Conservation (phyloP, 1,284 basidiomycete species). For the Puccinia novopanici region DNA sequence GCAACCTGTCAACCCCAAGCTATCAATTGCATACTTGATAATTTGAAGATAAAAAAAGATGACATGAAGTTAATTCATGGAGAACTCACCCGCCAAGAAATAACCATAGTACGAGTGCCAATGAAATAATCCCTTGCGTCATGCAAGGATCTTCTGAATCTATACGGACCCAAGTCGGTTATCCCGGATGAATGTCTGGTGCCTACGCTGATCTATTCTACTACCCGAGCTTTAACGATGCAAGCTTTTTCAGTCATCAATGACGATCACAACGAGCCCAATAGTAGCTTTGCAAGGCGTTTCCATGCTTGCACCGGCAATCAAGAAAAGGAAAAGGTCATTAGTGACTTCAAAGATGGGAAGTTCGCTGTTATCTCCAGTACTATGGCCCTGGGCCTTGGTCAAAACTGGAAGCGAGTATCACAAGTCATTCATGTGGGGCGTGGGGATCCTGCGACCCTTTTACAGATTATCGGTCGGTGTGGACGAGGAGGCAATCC, state of each 20-base stretch:
- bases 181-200: neutral
- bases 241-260: neutral
- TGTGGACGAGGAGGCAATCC: neutral
- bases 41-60: neutral
- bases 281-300: neutral
- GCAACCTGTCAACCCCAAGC: neutral
- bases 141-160: neutral
- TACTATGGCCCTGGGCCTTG: slow-evolving; percentile 19
- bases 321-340: neutral
- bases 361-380: neutral
- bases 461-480: neutral
- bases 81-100: neutral
- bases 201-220: neutral
- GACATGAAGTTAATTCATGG: neutral
- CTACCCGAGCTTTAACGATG: neutral
- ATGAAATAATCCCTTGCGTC: neutral
- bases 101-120: neutral
- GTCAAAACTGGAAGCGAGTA: slow-evolving; percentile 14
- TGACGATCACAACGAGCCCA: neutral
- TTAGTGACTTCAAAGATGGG: neutral
- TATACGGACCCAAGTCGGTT: neutral
- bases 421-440: neutral
- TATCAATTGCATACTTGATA: neutral
- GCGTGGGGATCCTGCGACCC: neutral
- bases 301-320: neutral